Evolutionary conservation across 2,329 filamentous ascomycete species (phyloP).

Genomic region (Fusarium musae): DNA sequence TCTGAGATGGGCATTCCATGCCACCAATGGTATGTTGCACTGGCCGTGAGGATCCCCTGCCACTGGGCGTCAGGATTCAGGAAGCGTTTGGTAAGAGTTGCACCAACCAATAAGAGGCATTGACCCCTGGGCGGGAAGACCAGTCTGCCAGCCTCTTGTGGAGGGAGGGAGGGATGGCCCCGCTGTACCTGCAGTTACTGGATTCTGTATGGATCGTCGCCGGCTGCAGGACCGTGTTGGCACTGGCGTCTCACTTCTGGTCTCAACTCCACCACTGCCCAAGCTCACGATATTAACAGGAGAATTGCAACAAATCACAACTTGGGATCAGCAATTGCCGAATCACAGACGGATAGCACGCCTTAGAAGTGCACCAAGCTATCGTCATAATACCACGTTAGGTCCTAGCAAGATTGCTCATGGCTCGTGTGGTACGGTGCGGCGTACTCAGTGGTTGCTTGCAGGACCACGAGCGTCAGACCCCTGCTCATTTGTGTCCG

Average conservation of each 20-base stretch:
- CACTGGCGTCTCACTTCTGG: constrained; percentile 20
- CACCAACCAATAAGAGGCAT: constrained; percentile 30
- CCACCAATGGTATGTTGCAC: constrained; percentile 41
- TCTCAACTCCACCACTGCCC: constrained; percentile 29
- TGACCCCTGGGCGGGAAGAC: constrained; percentile 31
- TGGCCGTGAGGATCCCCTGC: constrained; percentile 25
- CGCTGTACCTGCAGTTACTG: constrained; percentile 29
- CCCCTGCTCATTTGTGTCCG: constrained; percentile 35
- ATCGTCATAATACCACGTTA: background rate
- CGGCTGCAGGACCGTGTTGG: constrained; percentile 14
- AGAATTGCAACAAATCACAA: background rate
- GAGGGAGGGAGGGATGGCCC: constrained; percentile 11
- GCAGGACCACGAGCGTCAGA: constrained; percentile 29
- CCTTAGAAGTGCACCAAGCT: background rate
- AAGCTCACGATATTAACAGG: constrained; percentile 27
- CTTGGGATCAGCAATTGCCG: background rate
- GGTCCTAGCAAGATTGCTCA: constrained; percentile 21
- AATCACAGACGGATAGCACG: constrained; percentile 16
- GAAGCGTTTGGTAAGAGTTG: constrained; percentile 34
- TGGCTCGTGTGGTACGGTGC: constrained; percentile 21
- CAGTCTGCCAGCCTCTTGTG: constrained; percentile 26
- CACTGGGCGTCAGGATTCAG: constrained; percentile 36
- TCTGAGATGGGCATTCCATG: constrained; percentile 24
- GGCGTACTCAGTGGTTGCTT: constrained; percentile 30
- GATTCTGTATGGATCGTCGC: constrained; percentile 21